Evolutionary conservation across 2,329 filamentous ascomycete species (phyloP).

Genomic region (Fusarium guadeloupense): DNA sequence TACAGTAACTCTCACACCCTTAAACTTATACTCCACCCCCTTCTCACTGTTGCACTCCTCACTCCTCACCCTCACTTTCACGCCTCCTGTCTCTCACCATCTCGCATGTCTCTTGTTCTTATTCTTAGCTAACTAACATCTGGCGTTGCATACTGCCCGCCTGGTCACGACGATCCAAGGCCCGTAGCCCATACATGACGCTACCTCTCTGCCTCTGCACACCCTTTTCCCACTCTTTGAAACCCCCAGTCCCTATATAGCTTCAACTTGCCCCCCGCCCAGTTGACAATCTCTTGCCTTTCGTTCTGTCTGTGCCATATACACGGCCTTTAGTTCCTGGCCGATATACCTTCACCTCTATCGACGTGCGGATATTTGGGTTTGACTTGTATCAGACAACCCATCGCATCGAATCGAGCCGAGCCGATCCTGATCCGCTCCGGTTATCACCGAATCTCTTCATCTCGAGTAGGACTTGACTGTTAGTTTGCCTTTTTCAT

Average conservation of each 20-base stretch:
- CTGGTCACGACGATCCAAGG: constrained; percentile 25
- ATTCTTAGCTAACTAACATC: constrained; percentile 15
- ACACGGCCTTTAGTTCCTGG: constrained; percentile 42
- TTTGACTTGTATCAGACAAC: constrained; percentile 3
- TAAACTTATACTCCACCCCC: constrained; percentile 7
- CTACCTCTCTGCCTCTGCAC: constrained; percentile 4
- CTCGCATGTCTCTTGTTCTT: constrained; percentile 19
- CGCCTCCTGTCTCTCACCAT: constrained; percentile 28
- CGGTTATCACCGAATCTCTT: constrained; percentile 8
- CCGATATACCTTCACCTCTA: constrained; percentile 23
- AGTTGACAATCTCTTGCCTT: constrained; percentile 17
- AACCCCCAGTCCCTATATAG: constrained; percentile 44
- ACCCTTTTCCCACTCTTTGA: constrained; percentile 24
- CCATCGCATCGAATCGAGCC: constrained; percentile 11
- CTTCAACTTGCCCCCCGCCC: constrained; percentile 38
- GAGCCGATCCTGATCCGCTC: constrained; percentile 7
- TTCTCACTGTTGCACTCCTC: neutral
- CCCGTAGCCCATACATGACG: constrained; percentile 4
- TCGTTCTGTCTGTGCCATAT: constrained; percentile 33
- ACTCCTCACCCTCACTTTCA: constrained; percentile 1
- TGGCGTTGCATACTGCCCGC: constrained; percentile 21
- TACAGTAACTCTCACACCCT: constrained; percentile 22
- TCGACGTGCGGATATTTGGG: neutral
- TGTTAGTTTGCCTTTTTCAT: constrained; percentile 29
- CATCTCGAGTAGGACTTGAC: constrained; percentile 17